Percentiles rank a stretch among this genome's conserved stretches.
Conservation (phyloP, 73 alveolate species). For the Breviolum minutum region DNA sequence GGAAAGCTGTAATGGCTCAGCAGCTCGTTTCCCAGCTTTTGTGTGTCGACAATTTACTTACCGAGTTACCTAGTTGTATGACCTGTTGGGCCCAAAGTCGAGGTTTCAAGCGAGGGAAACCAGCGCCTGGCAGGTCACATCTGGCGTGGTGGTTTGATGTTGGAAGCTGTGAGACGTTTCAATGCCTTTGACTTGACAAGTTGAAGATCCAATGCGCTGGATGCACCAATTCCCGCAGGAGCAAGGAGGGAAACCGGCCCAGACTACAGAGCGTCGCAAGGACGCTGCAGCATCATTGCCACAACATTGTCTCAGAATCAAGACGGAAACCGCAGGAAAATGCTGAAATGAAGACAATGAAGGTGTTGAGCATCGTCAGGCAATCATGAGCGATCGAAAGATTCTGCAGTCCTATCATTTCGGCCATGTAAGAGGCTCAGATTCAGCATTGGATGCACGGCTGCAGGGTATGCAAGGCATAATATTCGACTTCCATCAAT, state of each 20-base stretch:
- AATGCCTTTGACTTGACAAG: not conserved
- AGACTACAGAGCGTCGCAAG: conserved; percentile 54
- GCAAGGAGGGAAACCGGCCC: not conserved
- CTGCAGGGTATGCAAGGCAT: not conserved
- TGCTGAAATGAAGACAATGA: not conserved
- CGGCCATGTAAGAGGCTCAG: conserved; percentile 4
- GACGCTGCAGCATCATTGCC: not conserved
- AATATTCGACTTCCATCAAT: not conserved
- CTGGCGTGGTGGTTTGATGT: no score
- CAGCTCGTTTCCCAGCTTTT: conserved; percentile 1
- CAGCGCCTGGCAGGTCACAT: not conserved
- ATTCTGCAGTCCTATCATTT: conserved; percentile 33
- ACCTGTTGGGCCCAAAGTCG: no score
- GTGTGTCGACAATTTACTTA: no score
- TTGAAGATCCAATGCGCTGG: not conserved
- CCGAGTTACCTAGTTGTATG: no score
- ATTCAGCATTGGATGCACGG: no score
- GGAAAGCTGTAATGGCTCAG: conserved; percentile 10
- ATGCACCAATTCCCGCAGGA: not conserved
- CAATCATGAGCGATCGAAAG: conserved; percentile 71
- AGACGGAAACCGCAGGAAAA: not conserved
- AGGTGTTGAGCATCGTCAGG: not conserved
- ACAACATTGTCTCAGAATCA: not conserved
- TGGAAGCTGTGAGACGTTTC: no score
- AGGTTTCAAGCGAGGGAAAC: conserved; percentile 29